Conservation (phyloP, 169 alveolate species). For the Plasmodium vivax region DNA sequence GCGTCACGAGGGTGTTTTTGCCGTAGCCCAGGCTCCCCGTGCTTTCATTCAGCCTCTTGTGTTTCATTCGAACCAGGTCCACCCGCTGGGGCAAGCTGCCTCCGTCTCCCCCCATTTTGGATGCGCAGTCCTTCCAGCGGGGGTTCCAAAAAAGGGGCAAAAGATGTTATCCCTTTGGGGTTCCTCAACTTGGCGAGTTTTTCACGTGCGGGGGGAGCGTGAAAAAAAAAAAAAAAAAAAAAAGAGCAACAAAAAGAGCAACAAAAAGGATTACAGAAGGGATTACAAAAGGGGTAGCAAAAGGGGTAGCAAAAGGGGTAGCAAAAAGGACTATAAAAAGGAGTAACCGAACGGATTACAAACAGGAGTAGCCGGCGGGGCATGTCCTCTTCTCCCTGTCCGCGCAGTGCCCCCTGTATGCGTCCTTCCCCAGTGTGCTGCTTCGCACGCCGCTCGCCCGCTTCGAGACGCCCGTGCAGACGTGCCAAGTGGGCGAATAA, state of each 20-base stretch:
- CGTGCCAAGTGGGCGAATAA: not conserved
- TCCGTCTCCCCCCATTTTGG: constrained; percentile 73
- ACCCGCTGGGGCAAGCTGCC: constrained; percentile 74
- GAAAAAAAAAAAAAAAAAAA: too few relatives aligned
- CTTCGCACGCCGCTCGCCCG: not conserved
- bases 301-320: too few relatives aligned
- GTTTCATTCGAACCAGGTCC: constrained; percentile 64
- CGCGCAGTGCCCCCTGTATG: not conserved
- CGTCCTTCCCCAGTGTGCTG: not conserved
- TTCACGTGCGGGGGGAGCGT: not conserved
- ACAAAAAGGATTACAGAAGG: not conserved
- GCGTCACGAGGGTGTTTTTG: constrained; percentile 61
- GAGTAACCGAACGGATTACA: not conserved
- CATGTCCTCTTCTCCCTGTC: not conserved
- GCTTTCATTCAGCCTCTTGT: constrained; percentile 52
- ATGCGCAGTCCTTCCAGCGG: not conserved
- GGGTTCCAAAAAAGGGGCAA: not conserved
- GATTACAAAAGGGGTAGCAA: too few relatives aligned
- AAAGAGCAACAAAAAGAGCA: not conserved
- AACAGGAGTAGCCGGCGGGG: not conserved
- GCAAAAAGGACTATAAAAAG: not conserved
- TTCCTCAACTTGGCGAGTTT: not conserved
- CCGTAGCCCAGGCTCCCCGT: constrained; percentile 70
- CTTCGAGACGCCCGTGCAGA: not conserved
- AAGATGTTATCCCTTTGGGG: not conserved